Evolutionary conservation across 2,329 filamentous ascomycete species (phyloP), one percentile per base, ranked within the genome.

Genomic region (Penicillium hordei): DNA sequence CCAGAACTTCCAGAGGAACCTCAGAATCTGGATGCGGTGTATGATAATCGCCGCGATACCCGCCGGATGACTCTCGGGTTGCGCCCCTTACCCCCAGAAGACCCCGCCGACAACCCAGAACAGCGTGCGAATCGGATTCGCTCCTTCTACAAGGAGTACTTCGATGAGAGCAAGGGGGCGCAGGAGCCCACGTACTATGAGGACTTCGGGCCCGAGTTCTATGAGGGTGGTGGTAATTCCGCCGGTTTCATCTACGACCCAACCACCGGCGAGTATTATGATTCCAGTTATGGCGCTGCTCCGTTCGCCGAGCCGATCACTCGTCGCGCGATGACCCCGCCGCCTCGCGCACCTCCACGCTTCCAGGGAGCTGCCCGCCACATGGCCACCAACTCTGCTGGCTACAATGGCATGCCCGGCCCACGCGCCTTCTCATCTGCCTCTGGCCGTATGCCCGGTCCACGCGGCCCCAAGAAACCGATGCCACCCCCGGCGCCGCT

Each of bases 131-230:
- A 97, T 80, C 88, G 94, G 58, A 99, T 99, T 65, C 86, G 94
- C 73, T 99, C 94, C 4, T 99, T 99, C 80, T 99, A 99, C 81
- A 97, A 97, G 79, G 94, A 99, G 73, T 99, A 99, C 79, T 99
- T 99, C 68, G 94, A 97, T 65, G 93, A 97, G 42, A 86, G 81
- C 58, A 90, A 86, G 71, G 75, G 78, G 2, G 78, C 76, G 42
- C 66, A 72, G 60, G 77, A 77, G 36, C 78, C 65, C 31, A 66
- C 79, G 40, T 90, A 93, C 74, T 88, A 90, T 61, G 89, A 93
- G 68, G 89, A 93, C 67, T 90, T 91, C 68, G 86, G 89, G 58
- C 79, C 84, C 21, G 84, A 86, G 62, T 91, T 89, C 70, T 80
- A 87, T 46, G 85, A 82, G n/a, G 88, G 91, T 56, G 61, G 57